Conservation (phyloP, 352 stramenopile genomes). For the Phytophthora hibernalis region DNA sequence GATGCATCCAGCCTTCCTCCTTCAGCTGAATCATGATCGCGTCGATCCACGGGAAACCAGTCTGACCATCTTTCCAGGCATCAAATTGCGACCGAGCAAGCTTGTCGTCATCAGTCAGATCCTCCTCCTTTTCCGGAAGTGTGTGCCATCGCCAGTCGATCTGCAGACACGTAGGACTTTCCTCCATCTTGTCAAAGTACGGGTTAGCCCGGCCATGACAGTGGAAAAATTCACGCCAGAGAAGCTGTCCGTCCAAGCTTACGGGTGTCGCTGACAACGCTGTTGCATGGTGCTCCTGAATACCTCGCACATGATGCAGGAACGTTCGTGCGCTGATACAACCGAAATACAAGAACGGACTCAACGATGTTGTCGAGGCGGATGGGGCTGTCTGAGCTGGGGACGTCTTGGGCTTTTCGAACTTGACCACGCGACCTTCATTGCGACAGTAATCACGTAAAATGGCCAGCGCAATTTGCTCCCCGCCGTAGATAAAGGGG, state of each 20-base stretch:
- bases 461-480: slow-evolving; percentile 72
- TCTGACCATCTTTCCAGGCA: slow-evolving; percentile 95
- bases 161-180: slow-evolving; percentile 92
- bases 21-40: slow-evolving; percentile 96
- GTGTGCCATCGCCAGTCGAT: slow-evolving; percentile 90
- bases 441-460: slow-evolving; percentile 78
- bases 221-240: slow-evolving; percentile 97
- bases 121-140: slow-evolving; percentile 70
- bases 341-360: slow-evolving; percentile 94
- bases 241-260: slow-evolving; percentile 93
- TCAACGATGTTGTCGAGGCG: slow-evolving; percentile 96
- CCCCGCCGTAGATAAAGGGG: slow-evolving; percentile 81
- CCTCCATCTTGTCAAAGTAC: slow-evolving; percentile 96
- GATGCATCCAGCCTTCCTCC: slow-evolving; percentile 91
- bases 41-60: slow-evolving; percentile 98
- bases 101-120: slow-evolving; percentile 88
- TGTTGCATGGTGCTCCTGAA: slow-evolving; percentile 75
- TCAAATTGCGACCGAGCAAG: slow-evolving; percentile 83
- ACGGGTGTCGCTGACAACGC: slow-evolving; percentile 88
- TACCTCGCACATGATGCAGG: slow-evolving; percentile 89
- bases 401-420: slow-evolving; percentile 98
- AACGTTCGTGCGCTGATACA: slow-evolving; percentile 93
- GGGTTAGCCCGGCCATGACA: slow-evolving; percentile 77
- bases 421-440: slow-evolving; percentile 90
- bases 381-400: slow-evolving; percentile 88